A percentile compares a stretch with the other conserved stretches of the same genome.
Evolutionary conservation across 768 basidiomycete species (phyloP).

Genomic region (Coprinopsis cinerea): DNA sequence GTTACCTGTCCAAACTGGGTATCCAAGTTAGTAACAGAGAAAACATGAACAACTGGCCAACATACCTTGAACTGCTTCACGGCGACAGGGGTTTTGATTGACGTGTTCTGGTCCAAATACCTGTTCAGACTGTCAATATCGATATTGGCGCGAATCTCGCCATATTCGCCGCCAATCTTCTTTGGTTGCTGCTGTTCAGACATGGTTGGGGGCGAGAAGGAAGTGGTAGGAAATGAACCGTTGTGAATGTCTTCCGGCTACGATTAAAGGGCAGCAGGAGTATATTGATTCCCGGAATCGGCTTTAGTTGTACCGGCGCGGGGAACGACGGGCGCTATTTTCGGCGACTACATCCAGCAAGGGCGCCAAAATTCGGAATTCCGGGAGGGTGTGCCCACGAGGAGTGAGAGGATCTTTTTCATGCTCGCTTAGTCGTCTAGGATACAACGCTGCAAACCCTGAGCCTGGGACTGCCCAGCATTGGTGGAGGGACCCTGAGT

Average conservation of each 20-base stretch:
- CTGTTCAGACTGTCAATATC: constrained; percentile 56
- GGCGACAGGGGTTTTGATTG: constrained; percentile 57
- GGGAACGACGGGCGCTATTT: no score
- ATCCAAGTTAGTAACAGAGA: neutral
- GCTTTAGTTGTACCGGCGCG: no score
- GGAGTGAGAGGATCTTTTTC: no score
- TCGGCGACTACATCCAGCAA: no score
- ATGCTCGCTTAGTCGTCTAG: no score
- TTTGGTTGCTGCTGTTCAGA: constrained; percentile 23
- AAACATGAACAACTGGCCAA: constrained; percentile 1
- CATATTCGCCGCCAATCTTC: constrained; percentile 71
- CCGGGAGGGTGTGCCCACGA: no score
- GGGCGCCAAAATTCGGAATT: no score
- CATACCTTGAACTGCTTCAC: constrained; percentile 92
- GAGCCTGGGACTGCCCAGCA: no score
- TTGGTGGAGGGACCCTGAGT: no score
- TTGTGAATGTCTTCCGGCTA: neutral
- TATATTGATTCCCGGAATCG: no score
- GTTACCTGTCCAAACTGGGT: constrained; percentile 81
- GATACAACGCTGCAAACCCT: no score
- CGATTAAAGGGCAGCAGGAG: neutral
- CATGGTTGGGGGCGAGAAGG: constrained; percentile 15
- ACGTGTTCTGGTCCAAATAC: constrained; percentile 56
- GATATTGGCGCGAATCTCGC: constrained; percentile 65
- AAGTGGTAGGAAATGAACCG: neutral